A percentile compares a stretch with the other conserved stretches of the same genome.
These are phyloP conservation scores for Pythium phragmiticola DNA, from an alignment of 352 stramenopile genomes.

Conservation along the genomic window DNA sequence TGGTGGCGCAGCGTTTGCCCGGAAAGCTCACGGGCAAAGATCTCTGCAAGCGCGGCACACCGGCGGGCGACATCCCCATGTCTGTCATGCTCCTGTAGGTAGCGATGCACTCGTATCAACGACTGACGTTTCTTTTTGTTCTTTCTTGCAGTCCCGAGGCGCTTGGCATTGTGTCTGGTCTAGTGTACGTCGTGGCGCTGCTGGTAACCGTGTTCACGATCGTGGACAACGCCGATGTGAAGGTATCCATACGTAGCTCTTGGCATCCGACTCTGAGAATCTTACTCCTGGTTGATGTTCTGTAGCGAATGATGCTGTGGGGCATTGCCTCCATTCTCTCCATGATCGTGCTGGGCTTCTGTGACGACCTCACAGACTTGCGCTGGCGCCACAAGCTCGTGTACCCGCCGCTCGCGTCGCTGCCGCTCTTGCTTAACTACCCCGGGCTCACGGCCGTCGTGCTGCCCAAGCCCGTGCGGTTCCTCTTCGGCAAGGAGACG, in stretches of 20 bases:
- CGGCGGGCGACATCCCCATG: constrained; percentile 86
- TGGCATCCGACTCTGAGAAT: neutral
- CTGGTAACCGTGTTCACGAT: constrained; percentile 69
- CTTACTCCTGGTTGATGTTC: neutral
- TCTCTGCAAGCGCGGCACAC: constrained; percentile 91
- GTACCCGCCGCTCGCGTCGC: constrained; percentile 94
- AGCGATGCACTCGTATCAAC: neutral
- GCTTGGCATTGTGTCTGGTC: constrained; percentile 84
- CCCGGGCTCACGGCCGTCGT: constrained; percentile 94
- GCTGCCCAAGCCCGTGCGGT: constrained; percentile 86
- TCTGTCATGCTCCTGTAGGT: constrained; percentile 25
- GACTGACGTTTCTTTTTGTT: neutral
- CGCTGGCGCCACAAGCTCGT: constrained; percentile 96
- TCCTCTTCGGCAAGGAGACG: constrained; percentile 68
- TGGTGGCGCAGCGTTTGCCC: constrained; percentile 59
- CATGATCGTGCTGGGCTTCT: constrained; percentile 92
- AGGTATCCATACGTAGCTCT: constrained; percentile 26
- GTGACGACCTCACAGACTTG: constrained; percentile 97
- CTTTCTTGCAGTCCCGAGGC: constrained; percentile 67
- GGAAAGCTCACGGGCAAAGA: constrained; percentile 90
- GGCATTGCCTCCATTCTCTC: constrained; percentile 84
- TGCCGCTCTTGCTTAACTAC: constrained; percentile 97
- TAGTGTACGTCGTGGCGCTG: constrained; percentile 78
- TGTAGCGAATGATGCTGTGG: constrained; percentile 76
- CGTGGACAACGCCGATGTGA: constrained; percentile 63